These are phyloP conservation scores for Aspergillus jensenii DNA, from an alignment of 2,329 filamentous ascomycete genomes.

Conservation along the genomic window DNA sequence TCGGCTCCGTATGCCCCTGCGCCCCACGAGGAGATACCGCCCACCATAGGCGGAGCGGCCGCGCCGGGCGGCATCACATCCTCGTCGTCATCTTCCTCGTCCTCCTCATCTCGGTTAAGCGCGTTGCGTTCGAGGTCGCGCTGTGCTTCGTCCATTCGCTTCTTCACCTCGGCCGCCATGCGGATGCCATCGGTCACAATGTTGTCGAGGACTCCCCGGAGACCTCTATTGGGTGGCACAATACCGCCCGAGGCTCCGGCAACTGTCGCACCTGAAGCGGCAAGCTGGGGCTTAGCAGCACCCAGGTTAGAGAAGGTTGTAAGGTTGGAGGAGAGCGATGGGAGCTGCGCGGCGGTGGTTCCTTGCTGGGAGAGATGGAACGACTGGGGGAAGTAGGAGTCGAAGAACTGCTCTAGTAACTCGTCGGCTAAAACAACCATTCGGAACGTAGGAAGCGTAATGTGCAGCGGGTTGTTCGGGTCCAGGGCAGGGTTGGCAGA, in stretches of 20 bases:
- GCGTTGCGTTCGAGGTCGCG: slow-evolving; percentile 84
- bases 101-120: slow-evolving; percentile 64
- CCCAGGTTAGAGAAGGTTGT: slow-evolving; percentile 81
- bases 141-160: slow-evolving; percentile 94
- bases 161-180: slow-evolving; percentile 85
- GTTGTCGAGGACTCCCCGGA: slow-evolving; percentile 91
- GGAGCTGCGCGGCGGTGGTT: slow-evolving; percentile 45
- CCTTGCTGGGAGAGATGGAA: slow-evolving; percentile 78
- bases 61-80: slow-evolving; percentile 37
- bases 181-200: slow-evolving; percentile 98
- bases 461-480: slow-evolving; percentile 88
- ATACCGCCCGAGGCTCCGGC: slow-evolving; percentile 58
- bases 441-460: slow-evolving; percentile 94
- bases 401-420: slow-evolving; percentile 93
- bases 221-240: slow-evolving; percentile 66
- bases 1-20: slow-evolving; percentile 53
- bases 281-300: slow-evolving; percentile 42
- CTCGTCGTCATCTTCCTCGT: slow-evolving; percentile 68
- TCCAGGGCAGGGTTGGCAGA: slow-evolving; percentile 88
- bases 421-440: slow-evolving; percentile 98
- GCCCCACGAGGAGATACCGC: slow-evolving; percentile 38
- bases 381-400: slow-evolving; percentile 88
- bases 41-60: slow-evolving; percentile 28
- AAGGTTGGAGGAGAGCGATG: slow-evolving; percentile 65
- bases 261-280: slow-evolving; percentile 41